phyloP scores from a whole-genome alignment of 2,329 filamentous ascomycete species.

The Colletotrichum paranaense region DNA sequence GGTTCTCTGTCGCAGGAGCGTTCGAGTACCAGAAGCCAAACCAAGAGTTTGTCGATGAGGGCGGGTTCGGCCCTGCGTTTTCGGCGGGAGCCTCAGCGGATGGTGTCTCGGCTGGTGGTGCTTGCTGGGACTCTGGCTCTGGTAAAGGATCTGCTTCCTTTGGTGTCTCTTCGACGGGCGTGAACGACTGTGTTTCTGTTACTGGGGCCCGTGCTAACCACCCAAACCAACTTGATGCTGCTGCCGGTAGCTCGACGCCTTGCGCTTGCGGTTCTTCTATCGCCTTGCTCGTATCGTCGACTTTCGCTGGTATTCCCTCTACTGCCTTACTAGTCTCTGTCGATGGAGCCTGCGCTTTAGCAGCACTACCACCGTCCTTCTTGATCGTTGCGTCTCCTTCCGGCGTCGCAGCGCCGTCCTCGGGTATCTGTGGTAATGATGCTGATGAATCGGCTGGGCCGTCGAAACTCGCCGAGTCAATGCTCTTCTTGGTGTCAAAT shows the following conservation, averaged over 20 bases:
- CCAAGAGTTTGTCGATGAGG: constrained; percentile 49
- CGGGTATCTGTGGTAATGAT: constrained; percentile 45
- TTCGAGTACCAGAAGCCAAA: constrained; percentile 52
- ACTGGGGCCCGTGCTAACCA: constrained; percentile 57
- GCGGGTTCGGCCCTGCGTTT: constrained; percentile 32
- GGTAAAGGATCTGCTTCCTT: constrained; percentile 33
- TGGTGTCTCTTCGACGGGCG: constrained; percentile 27
- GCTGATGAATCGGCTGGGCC: constrained; percentile 44
- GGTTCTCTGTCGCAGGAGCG: constrained; percentile 28
- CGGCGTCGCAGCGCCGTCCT: constrained; percentile 33
- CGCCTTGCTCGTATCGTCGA: constrained; percentile 44
- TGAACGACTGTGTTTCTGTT: constrained; percentile 22
- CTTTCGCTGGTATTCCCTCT: constrained; percentile 30
- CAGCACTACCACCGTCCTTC: background rate
- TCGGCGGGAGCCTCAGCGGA: constrained; percentile 32
- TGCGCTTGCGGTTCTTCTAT: constrained; percentile 5
- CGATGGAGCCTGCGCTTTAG: background rate
- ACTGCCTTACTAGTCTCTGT: background rate
- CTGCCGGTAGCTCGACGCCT: constrained; percentile 28
- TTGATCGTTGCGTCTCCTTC: background rate
- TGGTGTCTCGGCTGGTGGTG: constrained; percentile 8
- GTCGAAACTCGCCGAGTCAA: constrained; percentile 45
- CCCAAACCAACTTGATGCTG: constrained; percentile 64
- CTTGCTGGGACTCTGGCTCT: constrained; percentile 15
- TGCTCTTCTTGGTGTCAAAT: constrained; percentile 57